Conservation (phyloP, 2,329 filamentous ascomycete species). For the Aureobasidium musti region DNA sequence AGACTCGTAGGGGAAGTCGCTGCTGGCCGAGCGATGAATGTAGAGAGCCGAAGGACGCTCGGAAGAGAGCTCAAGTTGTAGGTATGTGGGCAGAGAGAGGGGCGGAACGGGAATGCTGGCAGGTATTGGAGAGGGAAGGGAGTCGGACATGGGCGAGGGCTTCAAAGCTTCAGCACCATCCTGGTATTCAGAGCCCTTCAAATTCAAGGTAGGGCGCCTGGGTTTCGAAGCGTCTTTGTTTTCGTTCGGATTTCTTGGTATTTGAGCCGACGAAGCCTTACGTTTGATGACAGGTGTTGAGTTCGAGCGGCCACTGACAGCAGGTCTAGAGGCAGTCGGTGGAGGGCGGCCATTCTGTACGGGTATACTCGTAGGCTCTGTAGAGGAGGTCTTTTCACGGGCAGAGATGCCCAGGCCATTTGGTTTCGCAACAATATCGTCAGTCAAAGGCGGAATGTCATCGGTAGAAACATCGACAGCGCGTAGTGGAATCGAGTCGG, state of each 20-base stretch:
- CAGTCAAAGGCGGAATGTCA: constrained; percentile 36
- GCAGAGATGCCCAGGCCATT: constrained; percentile 17
- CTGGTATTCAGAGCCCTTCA: constrained; percentile 42
- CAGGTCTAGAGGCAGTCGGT: background rate
- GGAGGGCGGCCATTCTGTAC: constrained; percentile 31
- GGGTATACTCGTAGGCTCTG: constrained; percentile 32
- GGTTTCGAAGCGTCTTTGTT: constrained; percentile 26
- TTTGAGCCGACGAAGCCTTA: constrained; percentile 36
- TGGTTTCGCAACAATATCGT: constrained; percentile 17
- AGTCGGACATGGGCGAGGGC: constrained; percentile 41
- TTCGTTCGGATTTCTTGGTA: constrained; percentile 27
- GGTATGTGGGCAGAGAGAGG: constrained; percentile 63
- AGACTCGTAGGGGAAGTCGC: constrained; percentile 81
- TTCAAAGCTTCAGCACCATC: constrained; percentile 33
- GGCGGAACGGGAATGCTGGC: constrained; percentile 61
- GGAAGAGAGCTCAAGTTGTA: constrained; percentile 66
- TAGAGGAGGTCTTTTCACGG: background rate
- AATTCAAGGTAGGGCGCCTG: constrained; percentile 35
- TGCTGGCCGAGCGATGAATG: constrained; percentile 59
- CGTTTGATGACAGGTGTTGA: constrained; percentile 44
- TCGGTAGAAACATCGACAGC: constrained; percentile 44
- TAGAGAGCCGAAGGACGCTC: constrained; percentile 63
- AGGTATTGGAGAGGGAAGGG: constrained; percentile 56
- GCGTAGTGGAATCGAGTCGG: constrained; percentile 56
- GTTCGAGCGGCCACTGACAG: constrained; percentile 37